A percentile compares a stretch with the other conserved stretches of the same genome.
Conservation (phyloP, 2,329 filamentous ascomycete genomes). For the Penicillium corylophilum region DNA sequence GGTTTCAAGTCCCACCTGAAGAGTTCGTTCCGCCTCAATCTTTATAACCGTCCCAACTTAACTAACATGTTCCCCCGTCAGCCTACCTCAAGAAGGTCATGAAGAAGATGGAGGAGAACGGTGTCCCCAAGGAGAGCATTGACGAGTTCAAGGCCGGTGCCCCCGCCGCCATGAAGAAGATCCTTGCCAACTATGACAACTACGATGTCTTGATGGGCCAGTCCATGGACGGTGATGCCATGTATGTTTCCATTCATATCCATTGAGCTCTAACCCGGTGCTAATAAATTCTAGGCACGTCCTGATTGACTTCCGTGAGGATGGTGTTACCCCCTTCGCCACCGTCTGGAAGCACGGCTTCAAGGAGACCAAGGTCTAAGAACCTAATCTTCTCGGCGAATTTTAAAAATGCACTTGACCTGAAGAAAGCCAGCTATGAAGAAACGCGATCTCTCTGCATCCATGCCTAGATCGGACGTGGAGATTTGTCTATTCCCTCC, state of each 20-base stretch:
- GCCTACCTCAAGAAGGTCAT: constrained; percentile 93
- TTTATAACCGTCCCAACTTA: background rate
- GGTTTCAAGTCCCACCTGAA: constrained; percentile 80
- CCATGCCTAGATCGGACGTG: constrained; percentile 13
- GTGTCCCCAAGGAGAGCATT: constrained; percentile 61
- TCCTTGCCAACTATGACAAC: constrained; percentile 89
- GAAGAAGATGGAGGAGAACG: constrained; percentile 62
- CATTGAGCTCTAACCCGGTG: background rate
- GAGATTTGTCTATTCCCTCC: constrained; percentile 13
- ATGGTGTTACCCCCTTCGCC: constrained; percentile 86
- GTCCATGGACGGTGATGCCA: constrained; percentile 89
- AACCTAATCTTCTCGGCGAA: constrained; percentile 9
- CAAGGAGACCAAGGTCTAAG: constrained; percentile 84
- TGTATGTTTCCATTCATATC: constrained; percentile 60
- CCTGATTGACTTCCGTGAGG: constrained; percentile 96
- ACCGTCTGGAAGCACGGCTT: constrained; percentile 96
- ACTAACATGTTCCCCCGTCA: constrained; percentile 32
- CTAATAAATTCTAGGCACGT: constrained; percentile 61
- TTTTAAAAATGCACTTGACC: constrained; percentile 22
- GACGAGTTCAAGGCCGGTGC: constrained; percentile 78
- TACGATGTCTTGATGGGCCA: constrained; percentile 93
- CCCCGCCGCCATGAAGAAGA: constrained; percentile 73
- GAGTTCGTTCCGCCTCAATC: constrained; percentile 54
- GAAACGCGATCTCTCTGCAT: constrained; percentile 17
- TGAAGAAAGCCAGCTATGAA: constrained; percentile 26